phyloP scores from a whole-genome alignment of 305 asterid species.

The Striga hermonthica region DNA sequence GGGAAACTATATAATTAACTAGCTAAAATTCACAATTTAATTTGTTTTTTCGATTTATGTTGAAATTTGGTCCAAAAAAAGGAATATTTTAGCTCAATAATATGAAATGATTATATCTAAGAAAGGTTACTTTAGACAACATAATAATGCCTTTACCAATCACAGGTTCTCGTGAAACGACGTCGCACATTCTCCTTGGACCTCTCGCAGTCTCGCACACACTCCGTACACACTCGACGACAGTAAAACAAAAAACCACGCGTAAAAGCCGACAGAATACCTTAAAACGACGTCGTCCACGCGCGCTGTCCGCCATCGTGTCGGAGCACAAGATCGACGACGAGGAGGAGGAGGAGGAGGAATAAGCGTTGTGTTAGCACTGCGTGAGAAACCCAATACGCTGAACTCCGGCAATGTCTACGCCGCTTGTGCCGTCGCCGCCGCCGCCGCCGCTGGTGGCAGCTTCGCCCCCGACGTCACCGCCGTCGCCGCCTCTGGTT shows the following conservation, averaged over 20 bases:
- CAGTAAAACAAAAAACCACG: constrained; percentile 1
- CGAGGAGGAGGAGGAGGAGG: too few species aligned
- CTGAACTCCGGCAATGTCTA: constrained; percentile 48
- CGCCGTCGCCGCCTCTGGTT: constrained; percentile 37
- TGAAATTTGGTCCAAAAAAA: too few species aligned
- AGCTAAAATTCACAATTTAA: too few species aligned
- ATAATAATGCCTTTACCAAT: too few species aligned
- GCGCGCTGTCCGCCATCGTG: constrained; percentile 28
- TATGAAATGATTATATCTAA: too few species aligned
- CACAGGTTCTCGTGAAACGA: constrained; percentile 28
- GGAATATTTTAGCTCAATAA: too few species aligned
- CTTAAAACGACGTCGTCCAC: constrained; percentile 34
- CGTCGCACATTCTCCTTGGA: constrained; percentile 33
- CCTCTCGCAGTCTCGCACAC: constrained; percentile 13
- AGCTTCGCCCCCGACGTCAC: constrained; percentile 34
- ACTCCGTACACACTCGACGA: constrained; percentile 22
- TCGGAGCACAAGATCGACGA: not conserved
- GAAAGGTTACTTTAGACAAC: too few species aligned
- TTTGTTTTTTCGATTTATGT: too few species aligned
- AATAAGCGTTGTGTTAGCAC: not conserved
- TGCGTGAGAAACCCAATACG: constrained; percentile 21
- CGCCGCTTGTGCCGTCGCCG: constrained; percentile 37
- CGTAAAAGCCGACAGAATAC: constrained; percentile 10
- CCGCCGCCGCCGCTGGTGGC: constrained; percentile 38
- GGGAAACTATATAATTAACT: too few species aligned